Evolutionary conservation across 2,329 filamentous ascomycete genomes (phyloP).

Genomic region (Aspergillus costaricaensis): DNA sequence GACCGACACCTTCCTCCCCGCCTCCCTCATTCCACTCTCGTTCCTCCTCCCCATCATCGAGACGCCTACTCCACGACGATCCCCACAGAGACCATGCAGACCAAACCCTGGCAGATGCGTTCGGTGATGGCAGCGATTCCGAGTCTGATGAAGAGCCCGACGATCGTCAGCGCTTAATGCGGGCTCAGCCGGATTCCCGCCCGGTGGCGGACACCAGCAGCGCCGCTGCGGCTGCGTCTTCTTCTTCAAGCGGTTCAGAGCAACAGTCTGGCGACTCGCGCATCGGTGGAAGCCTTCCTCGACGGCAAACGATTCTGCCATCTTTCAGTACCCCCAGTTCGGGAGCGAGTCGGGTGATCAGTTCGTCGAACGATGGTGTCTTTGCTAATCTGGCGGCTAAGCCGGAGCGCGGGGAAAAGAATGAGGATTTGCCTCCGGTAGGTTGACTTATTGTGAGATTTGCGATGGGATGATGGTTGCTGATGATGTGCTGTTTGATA

Average conservation of each 20-base stretch:
- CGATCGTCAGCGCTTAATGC: conserved; percentile 83
- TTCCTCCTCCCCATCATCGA: conserved; percentile 65
- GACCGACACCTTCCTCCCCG: conserved; percentile 43
- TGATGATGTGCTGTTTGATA: conserved; percentile 41
- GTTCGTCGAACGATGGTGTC: conserved; percentile 85
- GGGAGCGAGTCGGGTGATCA: conserved; percentile 58
- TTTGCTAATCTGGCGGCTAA: conserved; percentile 95
- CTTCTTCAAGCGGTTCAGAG: conserved; percentile 24
- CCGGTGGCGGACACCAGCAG: conserved; percentile 29
- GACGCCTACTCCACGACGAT: conserved; percentile 56
- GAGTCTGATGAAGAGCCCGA: conserved; percentile 72
- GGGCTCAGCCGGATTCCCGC: conserved; percentile 54
- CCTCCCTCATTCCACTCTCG: conserved; percentile 85
- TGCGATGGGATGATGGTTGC: neutral
- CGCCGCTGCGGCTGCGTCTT: conserved; percentile 25
- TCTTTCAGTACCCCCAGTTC: conserved; percentile 47
- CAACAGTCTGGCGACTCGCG: conserved; percentile 21
- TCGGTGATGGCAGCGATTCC: conserved; percentile 75
- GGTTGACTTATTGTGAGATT: conserved; percentile 41
- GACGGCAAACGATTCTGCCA: conserved; percentile 58
- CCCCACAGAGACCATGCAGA: conserved; percentile 63
- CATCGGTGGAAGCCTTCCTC: conserved; percentile 35
- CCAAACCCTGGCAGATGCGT: conserved; percentile 85
- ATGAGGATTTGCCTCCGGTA: conserved; percentile 92
- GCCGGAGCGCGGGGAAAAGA: conserved; percentile 76